A percentile compares a stretch with the other conserved stretches of the same genome.
phyloP scores from a whole-genome alignment of 495 filamentous ascomycete genomes.

The Xylaria grammica region DNA sequence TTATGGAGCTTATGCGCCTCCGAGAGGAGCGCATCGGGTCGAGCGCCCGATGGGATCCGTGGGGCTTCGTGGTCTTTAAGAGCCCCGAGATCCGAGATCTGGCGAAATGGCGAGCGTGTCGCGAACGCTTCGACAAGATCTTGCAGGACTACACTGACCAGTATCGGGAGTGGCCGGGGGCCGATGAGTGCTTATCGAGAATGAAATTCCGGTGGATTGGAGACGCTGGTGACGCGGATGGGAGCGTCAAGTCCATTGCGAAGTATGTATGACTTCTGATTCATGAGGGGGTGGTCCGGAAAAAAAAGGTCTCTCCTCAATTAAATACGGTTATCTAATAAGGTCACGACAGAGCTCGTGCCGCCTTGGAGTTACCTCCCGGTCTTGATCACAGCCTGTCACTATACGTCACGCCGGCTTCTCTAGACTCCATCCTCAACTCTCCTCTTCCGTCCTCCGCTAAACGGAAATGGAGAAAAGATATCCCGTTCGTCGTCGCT shows the following conservation, averaged over 20 bases:
- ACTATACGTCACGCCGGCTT: slow-evolving; percentile 9
- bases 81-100: slow-evolving; percentile 5
- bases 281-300: not conserved
- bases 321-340: not conserved
- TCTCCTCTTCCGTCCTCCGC: slow-evolving; percentile 9
- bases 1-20: slow-evolving; percentile 8
- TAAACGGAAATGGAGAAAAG: slow-evolving; percentile 4
- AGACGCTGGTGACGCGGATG: slow-evolving; percentile 3
- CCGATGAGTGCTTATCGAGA: slow-evolving; percentile 9
- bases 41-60: slow-evolving; percentile 5
- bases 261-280: not conserved
- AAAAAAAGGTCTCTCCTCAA: no score
- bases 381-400: slow-evolving; percentile 14
- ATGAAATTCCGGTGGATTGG: slow-evolving; percentile 14
- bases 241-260: slow-evolving; percentile 7
- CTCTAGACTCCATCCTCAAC: slow-evolving; percentile 5
- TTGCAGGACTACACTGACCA: not conserved
- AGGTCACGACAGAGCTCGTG: not conserved
- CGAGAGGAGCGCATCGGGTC: slow-evolving; percentile 8
- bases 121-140: slow-evolving; percentile 8
- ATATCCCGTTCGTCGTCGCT: slow-evolving; percentile 15
- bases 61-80: slow-evolving; percentile 18
- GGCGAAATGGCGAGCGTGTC: slow-evolving; percentile 6
- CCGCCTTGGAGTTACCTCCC: not conserved
- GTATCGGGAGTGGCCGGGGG: not conserved